A percentile compares a stretch with the other conserved stretches of the same genome.
These are phyloP conservation scores for Fusarium nematophilum DNA, from an alignment of 2,329 filamentous ascomycete species.

Conservation along the genomic window DNA sequence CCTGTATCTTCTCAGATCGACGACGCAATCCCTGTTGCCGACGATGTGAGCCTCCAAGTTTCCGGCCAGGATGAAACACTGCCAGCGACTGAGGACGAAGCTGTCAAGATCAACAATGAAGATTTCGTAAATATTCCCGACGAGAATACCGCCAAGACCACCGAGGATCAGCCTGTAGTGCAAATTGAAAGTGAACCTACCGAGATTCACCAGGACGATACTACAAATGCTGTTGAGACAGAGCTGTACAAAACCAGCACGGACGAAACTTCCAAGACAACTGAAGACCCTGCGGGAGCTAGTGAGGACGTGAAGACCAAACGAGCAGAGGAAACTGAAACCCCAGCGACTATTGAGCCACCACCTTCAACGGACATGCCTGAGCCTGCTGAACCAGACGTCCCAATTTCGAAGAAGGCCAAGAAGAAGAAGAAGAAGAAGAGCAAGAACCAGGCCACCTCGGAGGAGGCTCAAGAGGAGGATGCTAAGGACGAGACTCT, in stretches of 20 bases:
- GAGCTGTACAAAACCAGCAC: background rate
- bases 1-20: constrained; percentile 40
- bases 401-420: constrained; percentile 42
- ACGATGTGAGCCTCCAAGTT: constrained; percentile 3
- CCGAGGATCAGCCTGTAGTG: background rate
- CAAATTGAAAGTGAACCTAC: background rate
- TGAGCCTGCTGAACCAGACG: constrained; percentile 21
- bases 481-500: constrained; percentile 10
- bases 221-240: background rate
- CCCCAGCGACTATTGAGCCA: background rate
- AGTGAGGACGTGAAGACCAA: background rate
- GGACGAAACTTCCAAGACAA: background rate
- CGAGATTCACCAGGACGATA: background rate
- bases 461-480: constrained; percentile 14
- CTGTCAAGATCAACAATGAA: background rate
- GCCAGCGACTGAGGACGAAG: constrained; percentile 1
- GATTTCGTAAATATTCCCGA: background rate
- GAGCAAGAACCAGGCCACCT: constrained; percentile 26
- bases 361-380: background rate
- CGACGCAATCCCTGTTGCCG: constrained; percentile 9
- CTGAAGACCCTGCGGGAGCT: background rate
- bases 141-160: background rate
- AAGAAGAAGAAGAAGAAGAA: constrained; percentile 51
- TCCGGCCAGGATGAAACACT: background rate
- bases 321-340: background rate